These are phyloP conservation scores for Knoxia roxburghii DNA, from an alignment of 257 asterid genomes.

Conservation along the genomic window DNA sequence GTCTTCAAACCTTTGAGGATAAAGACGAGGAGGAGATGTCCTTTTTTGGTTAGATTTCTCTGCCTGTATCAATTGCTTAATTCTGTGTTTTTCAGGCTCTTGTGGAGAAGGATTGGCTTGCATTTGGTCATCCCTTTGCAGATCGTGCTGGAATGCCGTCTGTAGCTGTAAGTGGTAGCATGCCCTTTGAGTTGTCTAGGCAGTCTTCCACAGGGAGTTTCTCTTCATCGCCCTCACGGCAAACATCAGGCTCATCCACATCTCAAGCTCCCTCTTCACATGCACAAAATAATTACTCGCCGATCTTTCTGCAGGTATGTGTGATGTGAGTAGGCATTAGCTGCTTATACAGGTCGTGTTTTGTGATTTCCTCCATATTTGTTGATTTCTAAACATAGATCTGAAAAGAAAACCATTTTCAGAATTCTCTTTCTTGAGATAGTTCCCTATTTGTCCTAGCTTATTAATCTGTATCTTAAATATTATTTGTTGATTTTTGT, in stretches of 20 bases:
- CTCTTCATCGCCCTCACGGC: constrained; percentile 70
- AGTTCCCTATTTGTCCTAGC: neutral
- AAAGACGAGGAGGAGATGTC: neutral
- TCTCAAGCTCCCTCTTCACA: constrained; percentile 69
- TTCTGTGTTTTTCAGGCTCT: constrained; percentile 56
- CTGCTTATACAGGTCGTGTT: neutral
- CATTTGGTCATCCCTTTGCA: constrained; percentile 99
- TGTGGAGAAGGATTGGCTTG: constrained; percentile 96
- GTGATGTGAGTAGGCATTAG: neutral
- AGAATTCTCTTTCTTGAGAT: neutral
- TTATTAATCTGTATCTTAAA: neutral
- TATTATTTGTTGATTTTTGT: neutral
- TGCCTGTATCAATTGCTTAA: constrained; percentile 5
- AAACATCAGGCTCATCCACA: constrained; percentile 51
- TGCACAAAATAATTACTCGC: constrained; percentile 77
- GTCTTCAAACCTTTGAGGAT: neutral
- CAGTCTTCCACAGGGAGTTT: constrained; percentile 73
- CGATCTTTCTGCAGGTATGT: constrained; percentile 88
- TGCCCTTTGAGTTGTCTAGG: constrained; percentile 62
- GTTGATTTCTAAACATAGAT: neutral
- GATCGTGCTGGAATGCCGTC: constrained; percentile 88
- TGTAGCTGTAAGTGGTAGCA: constrained; percentile 58
- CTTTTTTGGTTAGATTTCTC: neutral
- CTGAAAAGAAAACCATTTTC: neutral
- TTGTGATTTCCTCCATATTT: neutral